Conservation (phyloP, 371 early-diverging fungal species). For the Zancudomyces culisetae region DNA sequence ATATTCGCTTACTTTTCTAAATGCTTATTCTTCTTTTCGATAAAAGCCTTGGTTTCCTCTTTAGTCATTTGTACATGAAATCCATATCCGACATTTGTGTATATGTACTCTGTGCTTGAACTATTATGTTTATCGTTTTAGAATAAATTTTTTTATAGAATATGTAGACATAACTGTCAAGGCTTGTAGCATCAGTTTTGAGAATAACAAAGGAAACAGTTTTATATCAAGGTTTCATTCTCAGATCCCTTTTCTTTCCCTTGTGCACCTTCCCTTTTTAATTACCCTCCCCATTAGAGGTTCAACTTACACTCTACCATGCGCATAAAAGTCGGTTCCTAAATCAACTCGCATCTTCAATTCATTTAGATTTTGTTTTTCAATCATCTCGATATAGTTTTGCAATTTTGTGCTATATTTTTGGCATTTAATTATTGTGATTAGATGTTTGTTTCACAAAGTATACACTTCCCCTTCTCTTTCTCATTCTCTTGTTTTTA, state of each 20-base stretch:
- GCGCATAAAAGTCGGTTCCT: slow-evolving; percentile 73
- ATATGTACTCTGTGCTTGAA: slow-evolving; percentile 52
- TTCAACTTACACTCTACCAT: slow-evolving; percentile 57
- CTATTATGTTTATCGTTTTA: slow-evolving; percentile 17
- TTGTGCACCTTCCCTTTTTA: too few species aligned
- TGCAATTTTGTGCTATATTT: slow-evolving; percentile 48
- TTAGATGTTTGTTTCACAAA: neutral
- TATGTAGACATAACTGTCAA: too few species aligned
- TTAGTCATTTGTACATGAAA: slow-evolving; percentile 64
- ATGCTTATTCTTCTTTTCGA: slow-evolving; percentile 43
- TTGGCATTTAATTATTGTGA: neutral
- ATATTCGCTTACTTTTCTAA: slow-evolving; percentile 47
- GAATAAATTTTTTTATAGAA: too few species aligned
- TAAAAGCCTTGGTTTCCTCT: slow-evolving; percentile 53
- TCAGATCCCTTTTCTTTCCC: too few species aligned
- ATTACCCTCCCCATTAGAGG: too few species aligned
- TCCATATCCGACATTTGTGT: slow-evolving; percentile 62
- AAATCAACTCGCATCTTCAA: slow-evolving; percentile 75
- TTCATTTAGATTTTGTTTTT: slow-evolving; percentile 35
- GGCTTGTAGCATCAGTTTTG: too few species aligned
- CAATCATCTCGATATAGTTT: slow-evolving; percentile 51
- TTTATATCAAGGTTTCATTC: too few species aligned
- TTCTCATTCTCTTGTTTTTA: too few species aligned
- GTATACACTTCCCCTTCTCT: too few species aligned
- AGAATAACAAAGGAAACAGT: too few species aligned